Evolutionary conservation across 2,329 filamentous ascomycete genomes (phyloP), one percentile per base, ranked within the genome.

Genomic region (Fusarium piperis): DNA sequence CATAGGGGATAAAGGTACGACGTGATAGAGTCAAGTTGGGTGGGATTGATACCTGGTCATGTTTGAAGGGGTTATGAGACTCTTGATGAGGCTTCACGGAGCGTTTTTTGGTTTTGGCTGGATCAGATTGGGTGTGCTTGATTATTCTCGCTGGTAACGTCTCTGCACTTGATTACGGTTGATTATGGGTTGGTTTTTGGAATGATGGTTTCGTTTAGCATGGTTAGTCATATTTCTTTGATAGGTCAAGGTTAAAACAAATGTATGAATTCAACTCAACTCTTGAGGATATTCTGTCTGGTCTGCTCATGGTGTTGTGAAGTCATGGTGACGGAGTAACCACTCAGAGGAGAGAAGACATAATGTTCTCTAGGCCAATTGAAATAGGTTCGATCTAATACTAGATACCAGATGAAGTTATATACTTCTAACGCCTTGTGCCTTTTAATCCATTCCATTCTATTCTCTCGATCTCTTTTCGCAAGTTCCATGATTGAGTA

Each of bases 21-120:
- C 16, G 38, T 26, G 56, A 28, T 33, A 38, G 18, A 33, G 20
- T 48, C 44, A 48, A 48, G 28, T 59, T 51, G 62, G 62, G 26
- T 51, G 62, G 62, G 26, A 72, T 70, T 59, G 26, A 72, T 70
- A 72, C 69, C 65, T 51, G 62, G 52, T 60, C 46, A 41, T 55
- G 56, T 71, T 65, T 59, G 48, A 57, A 55, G 58, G 36, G 13
- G 39, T 38, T 38, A 53, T 12, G 46, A 62, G 58, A 33, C 55
- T 58, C 51, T 72, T 56, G 33, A 38, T 36, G 65, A 38, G 58
- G 55, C 55, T 60, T 67, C 15, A 28, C 26, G 46, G 46, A 18
- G 46, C 32, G 46, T 32, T 51, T 51, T 23, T 23, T 23, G 23
- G 23, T 23, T 51, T 51, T 51, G 46, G 46, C 26, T 51, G 26